Conservation (phyloP, 1,284 basidiomycete species). For the Moesziomyces antarcticus region DNA sequence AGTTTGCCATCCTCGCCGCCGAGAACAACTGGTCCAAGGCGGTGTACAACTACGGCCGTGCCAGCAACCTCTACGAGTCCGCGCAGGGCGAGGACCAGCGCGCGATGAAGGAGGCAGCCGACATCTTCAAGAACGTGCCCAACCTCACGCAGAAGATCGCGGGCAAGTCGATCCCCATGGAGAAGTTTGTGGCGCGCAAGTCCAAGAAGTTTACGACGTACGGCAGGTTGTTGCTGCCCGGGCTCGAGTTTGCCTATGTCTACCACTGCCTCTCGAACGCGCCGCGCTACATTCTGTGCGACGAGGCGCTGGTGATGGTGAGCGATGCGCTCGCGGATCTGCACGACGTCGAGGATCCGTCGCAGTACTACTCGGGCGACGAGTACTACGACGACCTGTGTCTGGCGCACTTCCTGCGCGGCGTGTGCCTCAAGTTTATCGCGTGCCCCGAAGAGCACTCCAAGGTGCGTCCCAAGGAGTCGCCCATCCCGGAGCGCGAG, state of each 20-base stretch:
- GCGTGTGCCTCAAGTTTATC: slow-evolving; percentile 63
- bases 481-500: slow-evolving; percentile 54
- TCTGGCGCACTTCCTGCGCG: slow-evolving; percentile 65
- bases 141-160: slow-evolving; percentile 64
- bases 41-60: slow-evolving; percentile 64
- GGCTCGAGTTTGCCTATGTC: slow-evolving; percentile 64
- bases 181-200: slow-evolving; percentile 66
- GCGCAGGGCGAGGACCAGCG: slow-evolving; percentile 18
- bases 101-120: slow-evolving; percentile 41
- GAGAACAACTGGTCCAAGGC: slow-evolving; percentile 67
- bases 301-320: slow-evolving; percentile 53
- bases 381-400: slow-evolving; percentile 64
- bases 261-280: slow-evolving; percentile 66
- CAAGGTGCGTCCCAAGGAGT: slow-evolving; percentile 43
- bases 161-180: slow-evolving; percentile 66
- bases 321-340: slow-evolving; percentile 54
- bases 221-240: slow-evolving; percentile 58
- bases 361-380: slow-evolving; percentile 45
- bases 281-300: slow-evolving; percentile 50
- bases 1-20: slow-evolving; percentile 56
- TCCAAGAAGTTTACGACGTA: slow-evolving; percentile 61
- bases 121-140: slow-evolving; percentile 56
- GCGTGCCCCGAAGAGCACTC: slow-evolving; percentile 64
- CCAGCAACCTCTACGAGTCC: slow-evolving; percentile 53
- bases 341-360: slow-evolving; percentile 42